A percentile compares a stretch with the other conserved stretches of the same genome.
phyloP scores from a whole-genome alignment of 495 filamentous ascomycete species.

The Penicillium cosmopolitanum region DNA sequence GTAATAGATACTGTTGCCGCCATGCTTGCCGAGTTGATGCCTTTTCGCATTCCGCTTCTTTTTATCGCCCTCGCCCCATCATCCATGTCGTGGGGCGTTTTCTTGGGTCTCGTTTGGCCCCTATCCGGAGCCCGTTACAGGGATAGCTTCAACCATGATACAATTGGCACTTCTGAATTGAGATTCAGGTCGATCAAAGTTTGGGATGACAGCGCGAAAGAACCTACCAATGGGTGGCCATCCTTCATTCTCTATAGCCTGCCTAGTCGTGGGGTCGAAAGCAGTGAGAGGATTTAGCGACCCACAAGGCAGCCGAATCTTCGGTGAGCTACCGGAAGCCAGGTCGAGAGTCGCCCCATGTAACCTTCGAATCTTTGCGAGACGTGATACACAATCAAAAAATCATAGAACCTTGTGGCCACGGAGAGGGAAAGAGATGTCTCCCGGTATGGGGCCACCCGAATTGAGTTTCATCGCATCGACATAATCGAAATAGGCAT shows the following conservation, averaged over 20 bases:
- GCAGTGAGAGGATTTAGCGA: neutral
- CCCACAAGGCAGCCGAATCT: conserved; percentile 8
- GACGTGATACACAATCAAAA: conserved; percentile 25
- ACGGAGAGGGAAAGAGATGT: conserved; percentile 7
- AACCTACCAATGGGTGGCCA: conserved; percentile 12
- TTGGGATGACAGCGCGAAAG: conserved; percentile 16
- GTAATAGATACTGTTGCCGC: neutral
- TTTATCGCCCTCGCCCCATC: too few relatives aligned
- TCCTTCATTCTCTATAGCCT: neutral
- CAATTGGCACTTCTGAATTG: conserved; percentile 12
- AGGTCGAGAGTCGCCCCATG: conserved; percentile 20
- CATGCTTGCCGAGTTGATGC: conserved; percentile 11
- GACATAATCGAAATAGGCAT: neutral
- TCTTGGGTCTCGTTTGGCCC: conserved; percentile 5
- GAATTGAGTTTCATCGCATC: conserved; percentile 8
- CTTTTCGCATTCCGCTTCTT: conserved; percentile 9
- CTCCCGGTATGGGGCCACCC: conserved; percentile 10
- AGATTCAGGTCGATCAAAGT: conserved; percentile 23
- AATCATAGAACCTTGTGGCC: conserved; percentile 28
- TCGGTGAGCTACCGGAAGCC: conserved; percentile 18
- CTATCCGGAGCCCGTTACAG: conserved; percentile 8
- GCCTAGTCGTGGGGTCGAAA: neutral
- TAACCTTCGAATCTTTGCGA: conserved; percentile 27
- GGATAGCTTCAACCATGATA: conserved; percentile 15
- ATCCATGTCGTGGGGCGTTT: conserved; percentile 10